These are phyloP conservation scores for Polysphondylium violaceum DNA, from an alignment of 78 protist genomes.

Conservation along the genomic window DNA sequence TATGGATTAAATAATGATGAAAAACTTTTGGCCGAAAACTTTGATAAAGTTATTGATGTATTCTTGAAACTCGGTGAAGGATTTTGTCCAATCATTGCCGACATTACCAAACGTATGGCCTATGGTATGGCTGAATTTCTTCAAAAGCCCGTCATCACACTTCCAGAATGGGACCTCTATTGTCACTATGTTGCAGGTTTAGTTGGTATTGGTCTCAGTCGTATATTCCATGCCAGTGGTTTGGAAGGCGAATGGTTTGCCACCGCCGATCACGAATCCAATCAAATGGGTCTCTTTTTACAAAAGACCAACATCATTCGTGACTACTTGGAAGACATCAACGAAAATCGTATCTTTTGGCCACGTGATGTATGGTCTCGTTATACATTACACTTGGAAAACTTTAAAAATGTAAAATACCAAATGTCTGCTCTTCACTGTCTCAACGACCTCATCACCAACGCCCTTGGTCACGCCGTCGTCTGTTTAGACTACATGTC, in stretches of 20 bases:
- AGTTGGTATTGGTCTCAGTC: slow-evolving; percentile 96
- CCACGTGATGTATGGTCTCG: slow-evolving; percentile 91
- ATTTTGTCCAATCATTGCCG: slow-evolving; percentile 89
- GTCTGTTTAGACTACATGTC: slow-evolving; percentile 88
- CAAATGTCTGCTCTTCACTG: slow-evolving; percentile 85
- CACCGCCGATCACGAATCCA: slow-evolving; percentile 75
- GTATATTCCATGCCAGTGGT: slow-evolving; percentile 87
- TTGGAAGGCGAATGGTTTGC: slow-evolving; percentile 85
- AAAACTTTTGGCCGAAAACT: slow-evolving; percentile 81
- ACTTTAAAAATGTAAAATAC: slow-evolving; percentile 42
- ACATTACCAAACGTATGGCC: slow-evolving; percentile 92
- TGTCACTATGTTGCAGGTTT: slow-evolving; percentile 98
- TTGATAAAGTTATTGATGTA: slow-evolving; percentile 73
- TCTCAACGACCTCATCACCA: slow-evolving; percentile 91
- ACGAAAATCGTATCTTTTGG: slow-evolving; percentile 94
- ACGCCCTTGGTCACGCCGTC: slow-evolving; percentile 92
- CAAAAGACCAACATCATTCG: slow-evolving; percentile 97
- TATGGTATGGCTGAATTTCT: slow-evolving; percentile 92
- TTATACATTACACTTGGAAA: slow-evolving; percentile 42
- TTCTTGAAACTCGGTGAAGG: slow-evolving; percentile 39
- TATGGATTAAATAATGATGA: slow-evolving; percentile 86
- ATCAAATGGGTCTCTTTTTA: slow-evolving; percentile 96
- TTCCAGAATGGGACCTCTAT: slow-evolving; percentile 90
- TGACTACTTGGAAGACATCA: slow-evolving; percentile 94
- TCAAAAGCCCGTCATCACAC: slow-evolving; percentile 68